A percentile compares a stretch with the other conserved stretches of the same genome.
phyloP scores from a whole-genome alignment of 2,329 filamentous ascomycete genomes.

The Cadophora luteo-olivacea region DNA sequence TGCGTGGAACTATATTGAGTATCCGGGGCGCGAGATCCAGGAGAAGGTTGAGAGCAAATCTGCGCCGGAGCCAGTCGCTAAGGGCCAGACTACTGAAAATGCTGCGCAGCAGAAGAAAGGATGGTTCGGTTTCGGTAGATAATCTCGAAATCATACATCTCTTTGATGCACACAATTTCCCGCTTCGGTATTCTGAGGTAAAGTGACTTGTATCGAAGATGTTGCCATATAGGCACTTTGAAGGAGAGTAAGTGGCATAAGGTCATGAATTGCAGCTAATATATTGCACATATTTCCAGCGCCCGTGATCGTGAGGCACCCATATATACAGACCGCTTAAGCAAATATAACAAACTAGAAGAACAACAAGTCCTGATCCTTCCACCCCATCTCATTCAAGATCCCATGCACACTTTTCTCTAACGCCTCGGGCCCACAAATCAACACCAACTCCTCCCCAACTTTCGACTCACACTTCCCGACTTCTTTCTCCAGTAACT shows the following conservation, averaged over 20 bases:
- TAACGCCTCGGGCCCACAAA: constrained; percentile 80
- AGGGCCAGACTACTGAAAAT: constrained; percentile 45
- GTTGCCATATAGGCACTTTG: neutral
- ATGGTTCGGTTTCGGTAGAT: constrained; percentile 73
- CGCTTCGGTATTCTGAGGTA: neutral
- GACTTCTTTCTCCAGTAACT: constrained; percentile 66
- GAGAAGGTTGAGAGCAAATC: constrained; percentile 36
- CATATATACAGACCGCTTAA: constrained; percentile 5
- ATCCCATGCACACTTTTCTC: constrained; percentile 69
- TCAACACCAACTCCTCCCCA: constrained; percentile 69
- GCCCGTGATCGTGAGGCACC: neutral
- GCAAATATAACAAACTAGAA: constrained; percentile 56
- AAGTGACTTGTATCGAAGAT: neutral
- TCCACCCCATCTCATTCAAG: constrained; percentile 71
- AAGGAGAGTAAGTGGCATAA: neutral
- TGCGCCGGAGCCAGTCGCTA: constrained; percentile 36
- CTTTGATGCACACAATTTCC: neutral
- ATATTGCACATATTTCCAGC: neutral
- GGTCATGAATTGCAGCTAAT: neutral
- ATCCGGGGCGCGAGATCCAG: constrained; percentile 67
- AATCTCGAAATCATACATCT: constrained; percentile 13
- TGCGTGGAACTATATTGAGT: constrained; percentile 97
- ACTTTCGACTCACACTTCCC: constrained; percentile 47
- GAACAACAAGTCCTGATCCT: constrained; percentile 74
- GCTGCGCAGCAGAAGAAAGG: constrained; percentile 66